Evolutionary conservation across 306 rosid genomes (phyloP).

Genomic region (Herpetospermum pedunculosum): DNA sequence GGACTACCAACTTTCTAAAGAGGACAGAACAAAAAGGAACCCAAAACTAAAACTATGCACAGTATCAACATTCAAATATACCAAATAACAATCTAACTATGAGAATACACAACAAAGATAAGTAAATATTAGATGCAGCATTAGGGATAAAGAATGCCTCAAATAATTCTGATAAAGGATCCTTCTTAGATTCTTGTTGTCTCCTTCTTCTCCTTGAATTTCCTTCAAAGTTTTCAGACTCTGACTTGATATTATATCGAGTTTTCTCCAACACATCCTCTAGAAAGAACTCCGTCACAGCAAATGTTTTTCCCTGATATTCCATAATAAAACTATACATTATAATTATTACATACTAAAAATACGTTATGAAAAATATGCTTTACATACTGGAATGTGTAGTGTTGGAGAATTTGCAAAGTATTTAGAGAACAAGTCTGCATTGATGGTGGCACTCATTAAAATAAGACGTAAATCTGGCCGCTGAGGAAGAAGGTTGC

Average conservation of each 20-base stretch:
- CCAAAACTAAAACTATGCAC: not conserved
- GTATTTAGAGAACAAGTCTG: slow-evolving; percentile 82
- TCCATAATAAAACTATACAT: slow-evolving; percentile 6
- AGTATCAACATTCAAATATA: not conserved
- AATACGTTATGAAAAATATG: slow-evolving; percentile 9
- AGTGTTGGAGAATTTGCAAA: slow-evolving; percentile 69
- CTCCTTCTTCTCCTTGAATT: slow-evolving; percentile 71
- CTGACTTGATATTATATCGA: slow-evolving; percentile 56
- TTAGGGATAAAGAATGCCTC: slow-evolving; percentile 42
- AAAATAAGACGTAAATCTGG: slow-evolving; percentile 87
- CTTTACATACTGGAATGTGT: slow-evolving; percentile 60
- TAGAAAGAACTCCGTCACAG: slow-evolving; percentile 69
- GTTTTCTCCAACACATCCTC: slow-evolving; percentile 90
- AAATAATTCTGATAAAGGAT: slow-evolving; percentile 72
- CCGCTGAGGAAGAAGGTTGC: slow-evolving; percentile 86
- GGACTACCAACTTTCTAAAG: not conserved
- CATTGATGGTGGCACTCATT: slow-evolving; percentile 97
- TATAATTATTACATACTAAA: slow-evolving; percentile 2
- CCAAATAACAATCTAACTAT: not conserved
- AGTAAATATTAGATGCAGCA: not conserved
- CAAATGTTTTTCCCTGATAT: slow-evolving; percentile 76
- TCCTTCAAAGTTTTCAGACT: slow-evolving; percentile 59
- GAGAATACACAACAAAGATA: not conserved
- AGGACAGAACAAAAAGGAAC: not conserved
- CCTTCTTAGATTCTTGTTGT: slow-evolving; percentile 78